Evolutionary conservation across 164 flowering plant species (phyloP), one percentile per base, ranked within the genome.

Genomic region (Euptelea pleiosperma): DNA sequence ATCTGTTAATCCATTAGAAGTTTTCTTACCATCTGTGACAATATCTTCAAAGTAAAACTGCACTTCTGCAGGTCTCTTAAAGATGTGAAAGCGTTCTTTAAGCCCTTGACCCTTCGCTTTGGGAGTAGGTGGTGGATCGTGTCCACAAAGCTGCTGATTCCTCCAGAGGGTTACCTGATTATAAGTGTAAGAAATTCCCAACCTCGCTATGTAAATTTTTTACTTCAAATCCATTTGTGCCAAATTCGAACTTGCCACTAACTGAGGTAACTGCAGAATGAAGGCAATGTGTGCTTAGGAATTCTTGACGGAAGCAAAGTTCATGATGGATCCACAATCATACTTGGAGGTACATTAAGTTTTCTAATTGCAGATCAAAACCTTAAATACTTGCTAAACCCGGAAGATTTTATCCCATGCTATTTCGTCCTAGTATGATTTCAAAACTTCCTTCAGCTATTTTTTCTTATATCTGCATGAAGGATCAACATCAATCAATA

Each of bases 221-320:
- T 45, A 41, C 28, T 42, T 53, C 10, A 24, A 24, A 28, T n/a
- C 24, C 44, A 5, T 18, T 52, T 24, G 16, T 42, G 15, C 31
- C 10, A 28, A 53, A 45, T 47, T 57, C 8, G 37, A 18, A 47
- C 44, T 36, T 46, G 34, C 14, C 42, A 40, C 36, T 61, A 24
- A 19, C 11, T 62, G 25, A 53, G 14, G 11, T 60, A 21, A 47
- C 15, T 70, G 74, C 82, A 85, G 96, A 67, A 61, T 15, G 75
- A 80, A 60, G 91, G 96, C 45, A 83, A 85, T 61, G 79, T 85
- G 18, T 87, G 95, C 68, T 76, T 87, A 74, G 95, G 91, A 16
- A 76, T 85, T 43, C 86, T 87, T 54, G 87, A 87, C 65, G 95
- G 91, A 55, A 83, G 84, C 65, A 35, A 74, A 8, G 79, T 85